Percentiles rank a stretch among this genome's conserved stretches.
These are phyloP conservation scores for Theobroma cacao DNA, from an alignment of 345 rosid species.

Conservation along the genomic window DNA sequence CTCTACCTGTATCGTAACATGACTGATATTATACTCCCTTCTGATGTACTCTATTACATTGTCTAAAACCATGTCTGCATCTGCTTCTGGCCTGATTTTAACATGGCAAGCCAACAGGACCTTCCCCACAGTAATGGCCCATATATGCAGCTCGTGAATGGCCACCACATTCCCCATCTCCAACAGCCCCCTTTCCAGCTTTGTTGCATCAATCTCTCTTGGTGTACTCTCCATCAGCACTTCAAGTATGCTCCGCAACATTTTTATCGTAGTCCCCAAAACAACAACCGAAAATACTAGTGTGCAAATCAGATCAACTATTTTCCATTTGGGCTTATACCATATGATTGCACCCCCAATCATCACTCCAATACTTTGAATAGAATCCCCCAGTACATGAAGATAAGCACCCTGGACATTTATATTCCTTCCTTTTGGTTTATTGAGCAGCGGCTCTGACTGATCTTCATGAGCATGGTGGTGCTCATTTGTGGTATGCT, in stretches of 20 bases:
- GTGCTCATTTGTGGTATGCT: neutral
- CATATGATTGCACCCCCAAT: constrained; percentile 22
- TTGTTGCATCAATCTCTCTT: constrained; percentile 21
- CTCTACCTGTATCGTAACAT: constrained; percentile 21
- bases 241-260: constrained; percentile 17
- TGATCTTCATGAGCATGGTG: neutral
- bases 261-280: constrained; percentile 13
- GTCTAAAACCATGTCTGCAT: constrained; percentile 20
- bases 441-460: constrained; percentile 10
- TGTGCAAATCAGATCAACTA: constrained; percentile 19
- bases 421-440: constrained; percentile 13
- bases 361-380: constrained; percentile 23
- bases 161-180: constrained; percentile 18
- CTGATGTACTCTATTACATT: constrained; percentile 15
- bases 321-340: constrained; percentile 18
- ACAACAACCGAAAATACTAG: constrained; percentile 18
- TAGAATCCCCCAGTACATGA: constrained; percentile 22
- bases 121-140: constrained; percentile 24
- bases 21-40: constrained; percentile 24
- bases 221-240: constrained; percentile 26
- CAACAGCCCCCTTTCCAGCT: constrained; percentile 17
- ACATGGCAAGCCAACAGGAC: constrained; percentile 25
- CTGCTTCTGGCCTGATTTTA: constrained; percentile 19
- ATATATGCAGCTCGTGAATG: constrained; percentile 19
- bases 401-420: constrained; percentile 20